A percentile compares a stretch with the other conserved stretches of the same genome.
Conservation (phyloP, 768 basidiomycete species). For the Hygrocybe punicea region DNA sequence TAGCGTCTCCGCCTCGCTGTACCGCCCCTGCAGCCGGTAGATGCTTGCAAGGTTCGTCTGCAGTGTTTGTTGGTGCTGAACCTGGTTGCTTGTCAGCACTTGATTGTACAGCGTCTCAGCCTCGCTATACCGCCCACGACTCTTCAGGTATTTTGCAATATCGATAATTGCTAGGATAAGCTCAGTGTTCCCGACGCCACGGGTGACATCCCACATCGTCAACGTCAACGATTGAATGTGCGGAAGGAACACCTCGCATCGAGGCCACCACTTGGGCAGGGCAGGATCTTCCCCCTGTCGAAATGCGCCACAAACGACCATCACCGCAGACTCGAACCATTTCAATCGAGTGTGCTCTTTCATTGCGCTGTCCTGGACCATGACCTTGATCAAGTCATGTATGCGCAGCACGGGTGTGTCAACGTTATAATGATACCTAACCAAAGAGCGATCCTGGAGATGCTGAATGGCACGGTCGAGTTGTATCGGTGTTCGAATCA, state of each 20-base stretch:
- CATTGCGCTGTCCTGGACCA: neutral
- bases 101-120: too few species aligned
- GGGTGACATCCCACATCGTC: neutral
- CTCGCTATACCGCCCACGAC: too few species aligned
- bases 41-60: too few species aligned
- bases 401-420: neutral
- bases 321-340: neutral
- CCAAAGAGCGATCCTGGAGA: too few species aligned
- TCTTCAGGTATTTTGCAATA: too few species aligned
- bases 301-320: neutral
- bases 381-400: neutral
- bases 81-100: too few species aligned
- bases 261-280: neutral
- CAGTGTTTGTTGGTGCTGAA: too few species aligned
- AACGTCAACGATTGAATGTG: neutral
- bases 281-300: neutral
- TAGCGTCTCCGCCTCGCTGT: too few species aligned
- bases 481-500: neutral
- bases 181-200: neutral
- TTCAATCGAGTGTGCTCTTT: neutral
- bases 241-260: neutral
- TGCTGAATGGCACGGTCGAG: neutral
- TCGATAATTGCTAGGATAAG: too few species aligned
- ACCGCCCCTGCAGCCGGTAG: too few species aligned
- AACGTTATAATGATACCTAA: neutral